These are phyloP conservation scores for Kwoniella bestiolae DNA, from an alignment of 768 basidiomycete genomes.

Conservation along the genomic window DNA sequence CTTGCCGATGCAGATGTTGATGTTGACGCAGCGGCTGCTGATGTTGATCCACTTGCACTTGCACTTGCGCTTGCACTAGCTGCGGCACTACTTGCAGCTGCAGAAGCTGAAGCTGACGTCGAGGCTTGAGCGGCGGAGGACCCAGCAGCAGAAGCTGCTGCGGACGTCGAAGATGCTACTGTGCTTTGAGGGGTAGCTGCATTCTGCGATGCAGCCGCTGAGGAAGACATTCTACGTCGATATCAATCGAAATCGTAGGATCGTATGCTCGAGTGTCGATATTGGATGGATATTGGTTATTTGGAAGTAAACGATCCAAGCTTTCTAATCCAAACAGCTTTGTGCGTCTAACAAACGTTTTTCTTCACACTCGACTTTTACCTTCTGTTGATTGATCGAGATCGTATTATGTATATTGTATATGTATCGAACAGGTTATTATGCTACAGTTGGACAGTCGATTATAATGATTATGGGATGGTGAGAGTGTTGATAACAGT, in stretches of 20 bases:
- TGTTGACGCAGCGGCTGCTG: slow-evolving; percentile 14
- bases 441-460: background rate
- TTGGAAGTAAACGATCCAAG: background rate
- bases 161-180: slow-evolving; percentile 4
- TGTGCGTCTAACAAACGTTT: background rate
- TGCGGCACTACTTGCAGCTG: slow-evolving; percentile 11
- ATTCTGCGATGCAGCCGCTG: slow-evolving; percentile 12
- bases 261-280: no score
- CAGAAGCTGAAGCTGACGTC: slow-evolving; percentile 5
- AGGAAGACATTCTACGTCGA: slow-evolving; percentile 9
- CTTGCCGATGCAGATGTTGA: slow-evolving; percentile 56
- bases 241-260: background rate
- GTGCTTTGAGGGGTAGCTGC: slow-evolving; percentile 17
- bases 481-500: background rate
- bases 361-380: background rate
- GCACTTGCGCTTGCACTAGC: slow-evolving; percentile 11
- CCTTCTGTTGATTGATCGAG: background rate
- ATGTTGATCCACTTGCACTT: slow-evolving; percentile 17
- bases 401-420: background rate
- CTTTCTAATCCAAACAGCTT: background rate
- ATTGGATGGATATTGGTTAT: background rate
- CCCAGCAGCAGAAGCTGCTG: slow-evolving; percentile 9
- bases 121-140: slow-evolving; percentile 1
- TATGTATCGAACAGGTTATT: background rate
- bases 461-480: background rate